Conservation (phyloP, 78 protist genomes). For the Neovahlkampfia damariscottae region DNA sequence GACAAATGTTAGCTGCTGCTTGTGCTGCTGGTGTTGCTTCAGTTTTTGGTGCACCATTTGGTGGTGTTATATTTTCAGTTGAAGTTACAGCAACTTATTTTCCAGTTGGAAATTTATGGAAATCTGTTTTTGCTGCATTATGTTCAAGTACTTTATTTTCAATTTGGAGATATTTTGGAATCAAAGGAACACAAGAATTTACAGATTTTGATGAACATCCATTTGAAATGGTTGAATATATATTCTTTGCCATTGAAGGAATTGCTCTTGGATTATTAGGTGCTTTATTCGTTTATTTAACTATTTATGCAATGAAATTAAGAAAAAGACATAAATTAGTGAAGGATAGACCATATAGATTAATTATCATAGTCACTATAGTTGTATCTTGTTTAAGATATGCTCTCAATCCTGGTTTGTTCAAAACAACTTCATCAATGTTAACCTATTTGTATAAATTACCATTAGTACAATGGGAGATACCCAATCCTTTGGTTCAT, state of each 20-base stretch:
- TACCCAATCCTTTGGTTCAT: not conserved
- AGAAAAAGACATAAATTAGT: not conserved
- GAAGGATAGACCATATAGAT: not conserved
- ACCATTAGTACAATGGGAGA: not conserved
- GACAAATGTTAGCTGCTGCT: slow-evolving; percentile 53
- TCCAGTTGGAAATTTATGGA: slow-evolving; percentile 34
- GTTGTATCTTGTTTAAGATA: not conserved
- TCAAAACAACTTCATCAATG: too few species aligned
- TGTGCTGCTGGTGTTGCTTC: slow-evolving; percentile 68
- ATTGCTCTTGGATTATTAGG: slow-evolving; percentile 46
- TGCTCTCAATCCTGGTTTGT: not conserved
- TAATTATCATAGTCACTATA: not conserved
- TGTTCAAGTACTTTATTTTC: slow-evolving; percentile 33
- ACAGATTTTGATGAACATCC: not conserved
- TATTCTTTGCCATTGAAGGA: slow-evolving; percentile 37
- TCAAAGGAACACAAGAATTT: too few species aligned
- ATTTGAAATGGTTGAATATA: slow-evolving; percentile 19
- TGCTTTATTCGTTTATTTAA: not conserved
- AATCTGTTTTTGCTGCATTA: slow-evolving; percentile 45
- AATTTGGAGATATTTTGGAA: not conserved
- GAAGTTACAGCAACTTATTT: slow-evolving; percentile 76
- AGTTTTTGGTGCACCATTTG: slow-evolving; percentile 84
- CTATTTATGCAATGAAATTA: not conserved
- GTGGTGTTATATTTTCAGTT: slow-evolving; percentile 71
- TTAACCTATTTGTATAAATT: not conserved